Base-by-base conservation (phyloP, 495 filamentous ascomycete species). In the Hypoxylon lienhwacheense region DNA sequence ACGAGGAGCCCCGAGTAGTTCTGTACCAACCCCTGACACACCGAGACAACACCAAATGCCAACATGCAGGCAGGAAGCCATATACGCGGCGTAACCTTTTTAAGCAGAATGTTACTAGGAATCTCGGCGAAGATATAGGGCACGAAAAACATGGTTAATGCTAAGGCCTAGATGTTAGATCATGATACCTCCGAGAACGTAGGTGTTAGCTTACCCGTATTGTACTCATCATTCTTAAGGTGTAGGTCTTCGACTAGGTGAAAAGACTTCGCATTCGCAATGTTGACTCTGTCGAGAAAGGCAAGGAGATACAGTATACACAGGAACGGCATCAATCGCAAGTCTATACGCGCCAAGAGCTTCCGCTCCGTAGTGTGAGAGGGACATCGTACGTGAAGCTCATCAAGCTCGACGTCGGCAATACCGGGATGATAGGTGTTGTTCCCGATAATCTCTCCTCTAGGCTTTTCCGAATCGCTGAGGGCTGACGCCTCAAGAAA, bases 41-140 rank as follows among this genome's bases (percentile, higher is more conserved):
- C 73, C 25, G 86, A 87, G 8, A 86, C 81, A 5, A 95, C 51
- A 7, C 91, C 91, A 58, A 96, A 97, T 19, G 80, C 66, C 59
- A 92, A 82, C 85, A 95, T 95, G 66, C 90, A 95, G 36, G 75
- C 45, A 0, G 86, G 82, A 32, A 93, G 67, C 91, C 91, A 97
- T 36, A 93, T 73, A 53, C 85, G 83, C 2, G 92, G 91, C 49
- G 81, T 85, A 53, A 95, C 74, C 52, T 81, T 83, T 69, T 95
- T 95, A 19, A 97, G 73, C 12, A 95, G 63, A 44, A 96, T 82
- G 63, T 97, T 97, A 40, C 87, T 90, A 2, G 92, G 93, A 41
- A 97, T 93, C 67, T 89, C 91, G 59, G 86, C 86, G 36, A 92
- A 55, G 55, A 95, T 80, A 66, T 96, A 97, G 0, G 92, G 91